Percentiles rank a stretch among this genome's conserved stretches.
phyloP scores from a whole-genome alignment of 2,329 filamentous ascomycete species.

The Massarina eburnea region DNA sequence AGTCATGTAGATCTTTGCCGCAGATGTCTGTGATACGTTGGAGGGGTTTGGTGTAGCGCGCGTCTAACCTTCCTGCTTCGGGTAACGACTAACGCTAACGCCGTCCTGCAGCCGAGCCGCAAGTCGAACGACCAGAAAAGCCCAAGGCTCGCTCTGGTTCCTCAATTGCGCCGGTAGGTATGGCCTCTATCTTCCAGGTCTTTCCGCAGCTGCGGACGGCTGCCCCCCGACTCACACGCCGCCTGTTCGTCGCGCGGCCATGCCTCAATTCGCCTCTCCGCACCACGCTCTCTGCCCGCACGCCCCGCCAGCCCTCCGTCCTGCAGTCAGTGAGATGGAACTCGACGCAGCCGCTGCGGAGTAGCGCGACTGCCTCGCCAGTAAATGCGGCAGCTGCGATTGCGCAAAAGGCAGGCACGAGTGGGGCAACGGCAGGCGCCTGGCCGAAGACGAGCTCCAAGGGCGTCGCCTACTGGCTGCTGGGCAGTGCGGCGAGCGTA shows the following conservation, averaged over 20 bases:
- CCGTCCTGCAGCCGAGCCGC: not conserved
- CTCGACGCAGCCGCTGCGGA: conserved; percentile 35
- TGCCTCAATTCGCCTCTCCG: conserved; percentile 29
- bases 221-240: conserved; percentile 40
- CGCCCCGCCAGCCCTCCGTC: conserved; percentile 25
- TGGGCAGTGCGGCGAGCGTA: conserved; percentile 87
- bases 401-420: conserved; percentile 10
- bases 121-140: not conserved
- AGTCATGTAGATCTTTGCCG: not conserved
- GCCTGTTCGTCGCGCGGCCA: conserved; percentile 38
- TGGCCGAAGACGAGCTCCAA: conserved; percentile 69
- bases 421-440: conserved; percentile 25
- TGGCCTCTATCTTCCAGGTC: conserved; percentile 41
- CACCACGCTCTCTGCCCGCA: conserved; percentile 18
- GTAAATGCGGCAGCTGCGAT: conserved; percentile 14
- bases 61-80: not conserved
- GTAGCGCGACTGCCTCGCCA: conserved; percentile 20
- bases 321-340: conserved; percentile 37
- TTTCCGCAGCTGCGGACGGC: conserved; percentile 42
- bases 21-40: not conserved
- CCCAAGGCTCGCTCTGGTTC: not conserved
- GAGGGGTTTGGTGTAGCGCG: not conserved
- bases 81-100: not conserved
- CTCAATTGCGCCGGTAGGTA: conserved; percentile 13
- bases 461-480: conserved; percentile 84